phyloP scores from a whole-genome alignment of 2,329 filamentous ascomycete genomes.

The Alternaria brassicae region DNA sequence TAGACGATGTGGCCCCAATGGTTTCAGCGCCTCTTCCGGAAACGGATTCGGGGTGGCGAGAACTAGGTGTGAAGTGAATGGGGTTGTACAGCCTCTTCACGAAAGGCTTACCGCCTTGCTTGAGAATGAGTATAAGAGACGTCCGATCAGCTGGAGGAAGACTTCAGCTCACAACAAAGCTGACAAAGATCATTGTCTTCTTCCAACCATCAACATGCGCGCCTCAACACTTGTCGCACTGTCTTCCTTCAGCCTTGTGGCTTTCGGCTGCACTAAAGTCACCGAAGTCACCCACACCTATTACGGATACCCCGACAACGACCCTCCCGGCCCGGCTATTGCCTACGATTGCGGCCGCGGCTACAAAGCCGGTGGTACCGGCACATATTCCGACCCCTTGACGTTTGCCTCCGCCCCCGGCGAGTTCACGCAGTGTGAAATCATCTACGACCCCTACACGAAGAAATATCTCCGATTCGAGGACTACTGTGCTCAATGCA shows the following conservation, averaged over 20 bases:
- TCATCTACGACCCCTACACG: conserved; percentile 56
- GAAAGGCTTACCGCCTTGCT: background rate
- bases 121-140: background rate
- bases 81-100: background rate
- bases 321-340: conserved; percentile 29
- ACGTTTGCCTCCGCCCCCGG: conserved; percentile 54
- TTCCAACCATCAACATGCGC: conserved; percentile 7
- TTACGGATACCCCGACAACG: conserved; percentile 33
- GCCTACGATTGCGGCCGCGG: conserved; percentile 38
- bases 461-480: conserved; percentile 54
- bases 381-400: conserved; percentile 54
- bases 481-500: conserved; percentile 47
- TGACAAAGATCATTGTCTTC: background rate
- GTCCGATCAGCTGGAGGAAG: background rate
- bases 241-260: conserved; percentile 7
- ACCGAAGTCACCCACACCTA: conserved; percentile 27
- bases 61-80: background rate
- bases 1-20: background rate
- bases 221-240: conserved; percentile 6
- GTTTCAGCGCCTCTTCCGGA: background rate
- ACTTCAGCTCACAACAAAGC: background rate
- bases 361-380: conserved; percentile 51
- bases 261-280: conserved; percentile 13
- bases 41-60: background rate
- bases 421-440: conserved; percentile 54